These are phyloP conservation scores for Yamadazyma paraphyllophila DNA, from an alignment of 805 yeast genomes.

Conservation along the genomic window DNA sequence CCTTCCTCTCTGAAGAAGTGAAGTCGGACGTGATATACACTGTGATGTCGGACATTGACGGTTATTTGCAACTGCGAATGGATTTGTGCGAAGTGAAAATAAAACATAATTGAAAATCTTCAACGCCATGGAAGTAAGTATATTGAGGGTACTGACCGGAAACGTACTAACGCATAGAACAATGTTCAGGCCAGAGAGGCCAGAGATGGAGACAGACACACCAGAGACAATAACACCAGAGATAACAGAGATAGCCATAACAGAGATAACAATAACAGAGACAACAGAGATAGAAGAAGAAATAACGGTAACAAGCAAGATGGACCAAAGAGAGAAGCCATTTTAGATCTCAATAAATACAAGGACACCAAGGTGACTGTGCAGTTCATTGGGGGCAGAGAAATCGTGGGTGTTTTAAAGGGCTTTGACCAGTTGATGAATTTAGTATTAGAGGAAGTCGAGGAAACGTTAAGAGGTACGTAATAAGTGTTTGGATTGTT, in stretches of 20 bases:
- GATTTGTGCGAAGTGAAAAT: too few species aligned
- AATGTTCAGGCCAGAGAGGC: background rate
- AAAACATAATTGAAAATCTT: background rate
- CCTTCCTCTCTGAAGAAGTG: constrained; percentile 67
- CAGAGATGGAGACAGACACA: background rate
- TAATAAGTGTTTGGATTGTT: constrained; percentile 6
- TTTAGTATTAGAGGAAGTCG: constrained; percentile 67
- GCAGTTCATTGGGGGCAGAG: constrained; percentile 82
- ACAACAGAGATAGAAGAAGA: constrained; percentile 17
- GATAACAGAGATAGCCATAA: background rate
- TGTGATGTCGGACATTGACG: constrained; percentile 41
- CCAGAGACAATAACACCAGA: background rate
- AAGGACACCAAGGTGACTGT: constrained; percentile 72
- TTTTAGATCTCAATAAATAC: constrained; percentile 74
- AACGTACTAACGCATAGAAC: constrained; percentile 1
- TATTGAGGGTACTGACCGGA: background rate
- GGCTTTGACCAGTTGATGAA: constrained; percentile 85
- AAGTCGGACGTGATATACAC: constrained; percentile 61
- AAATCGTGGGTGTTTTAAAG: constrained; percentile 73
- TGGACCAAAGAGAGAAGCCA: constrained; percentile 89
- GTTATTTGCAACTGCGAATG: background rate
- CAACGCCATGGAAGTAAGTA: constrained; percentile 8
- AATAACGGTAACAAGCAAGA: constrained; percentile 38
- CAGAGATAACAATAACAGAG: constrained; percentile 5
- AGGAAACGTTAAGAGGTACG: constrained; percentile 61